phyloP scores from a whole-genome alignment of 2,329 filamentous ascomycete species.

The Furcasterigmium furcatum region DNA sequence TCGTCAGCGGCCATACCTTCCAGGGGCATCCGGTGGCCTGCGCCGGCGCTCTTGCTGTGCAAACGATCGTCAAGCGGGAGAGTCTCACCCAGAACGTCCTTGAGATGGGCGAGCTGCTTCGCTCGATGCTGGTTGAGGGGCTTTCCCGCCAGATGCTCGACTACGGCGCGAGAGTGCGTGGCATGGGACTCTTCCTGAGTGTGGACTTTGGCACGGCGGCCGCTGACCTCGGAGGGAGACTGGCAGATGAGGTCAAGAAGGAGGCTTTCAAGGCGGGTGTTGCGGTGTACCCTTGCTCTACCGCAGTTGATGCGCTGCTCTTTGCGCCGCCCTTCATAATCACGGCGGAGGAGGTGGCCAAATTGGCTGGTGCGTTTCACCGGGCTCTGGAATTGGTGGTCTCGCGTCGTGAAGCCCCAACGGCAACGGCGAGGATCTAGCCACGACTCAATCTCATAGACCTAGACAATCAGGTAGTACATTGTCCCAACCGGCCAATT shows the following conservation, averaged over 20 bases:
- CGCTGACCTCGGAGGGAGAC: background rate
- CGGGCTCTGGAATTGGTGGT: too few relatives aligned
- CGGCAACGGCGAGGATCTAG: too few relatives aligned
- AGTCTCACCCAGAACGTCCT: slow-evolving; percentile 25
- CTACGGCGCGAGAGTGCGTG: background rate
- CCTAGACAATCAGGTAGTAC: too few relatives aligned
- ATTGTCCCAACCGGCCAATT: too few relatives aligned
- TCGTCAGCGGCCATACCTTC: slow-evolving; percentile 58
- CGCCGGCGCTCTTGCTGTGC: slow-evolving; percentile 21
- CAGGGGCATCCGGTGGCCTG: slow-evolving; percentile 24
- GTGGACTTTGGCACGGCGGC: slow-evolving; percentile 3
- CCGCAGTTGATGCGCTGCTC: slow-evolving; percentile 7
- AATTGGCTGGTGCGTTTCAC: too few relatives aligned
- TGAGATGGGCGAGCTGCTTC: slow-evolving; percentile 24
- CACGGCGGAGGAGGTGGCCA: slow-evolving; percentile 4
- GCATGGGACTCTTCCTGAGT: slow-evolving; percentile 1
- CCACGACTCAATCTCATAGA: too few relatives aligned
- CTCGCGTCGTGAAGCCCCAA: too few relatives aligned
- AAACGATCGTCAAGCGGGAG: slow-evolving; percentile 28
- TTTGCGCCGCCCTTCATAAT: slow-evolving; percentile 11
- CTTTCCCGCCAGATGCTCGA: slow-evolving; percentile 11
- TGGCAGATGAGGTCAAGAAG: slow-evolving; percentile 6
- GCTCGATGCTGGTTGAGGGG: slow-evolving; percentile 16
- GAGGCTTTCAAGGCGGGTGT: slow-evolving; percentile 7
- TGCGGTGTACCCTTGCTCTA: slow-evolving; percentile 11